These are phyloP conservation scores for Starmerella apis DNA, from an alignment of 805 yeast genomes.

Conservation along the genomic window DNA sequence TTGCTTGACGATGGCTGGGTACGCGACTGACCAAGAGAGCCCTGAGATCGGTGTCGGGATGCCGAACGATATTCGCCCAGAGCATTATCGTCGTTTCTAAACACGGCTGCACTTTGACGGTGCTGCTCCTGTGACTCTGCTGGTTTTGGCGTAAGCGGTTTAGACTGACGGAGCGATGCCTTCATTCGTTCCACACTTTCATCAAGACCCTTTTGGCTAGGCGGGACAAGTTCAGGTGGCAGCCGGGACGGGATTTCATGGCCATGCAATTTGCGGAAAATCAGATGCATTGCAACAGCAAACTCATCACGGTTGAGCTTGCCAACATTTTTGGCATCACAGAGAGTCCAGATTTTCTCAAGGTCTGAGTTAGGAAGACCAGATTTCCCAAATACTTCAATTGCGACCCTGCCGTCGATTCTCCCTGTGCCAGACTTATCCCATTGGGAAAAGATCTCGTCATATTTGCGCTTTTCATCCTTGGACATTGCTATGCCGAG, in stretches of 20 bases:
- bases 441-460: conserved; percentile 80
- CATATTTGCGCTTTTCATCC: conserved; percentile 78
- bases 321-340: conserved; percentile 75
- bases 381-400: conserved; percentile 78
- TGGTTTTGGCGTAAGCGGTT: conserved; percentile 26
- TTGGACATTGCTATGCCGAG: conserved; percentile 65
- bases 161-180: conserved; percentile 39
- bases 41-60: conserved; percentile 45
- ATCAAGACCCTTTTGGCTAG: conserved; percentile 64
- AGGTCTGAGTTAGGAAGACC: conserved; percentile 78
- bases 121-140: conserved; percentile 3
- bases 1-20: conserved; percentile 10
- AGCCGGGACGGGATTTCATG: conserved; percentile 68
- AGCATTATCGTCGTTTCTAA: conserved; percentile 58
- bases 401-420: conserved; percentile 71
- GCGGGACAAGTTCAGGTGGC: conserved; percentile 86
- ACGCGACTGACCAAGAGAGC: background rate
- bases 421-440: conserved; percentile 58
- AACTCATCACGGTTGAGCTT: conserved; percentile 80
- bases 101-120: conserved; percentile 43
- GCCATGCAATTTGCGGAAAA: conserved; percentile 82
- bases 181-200: conserved; percentile 64
- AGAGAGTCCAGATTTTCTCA: conserved; percentile 82
- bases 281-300: conserved; percentile 94
- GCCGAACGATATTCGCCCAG: conserved; percentile 50